These are phyloP conservation scores for Lonicera japonica DNA, from an alignment of 129 eudicot genomes.

Conservation along the genomic window DNA sequence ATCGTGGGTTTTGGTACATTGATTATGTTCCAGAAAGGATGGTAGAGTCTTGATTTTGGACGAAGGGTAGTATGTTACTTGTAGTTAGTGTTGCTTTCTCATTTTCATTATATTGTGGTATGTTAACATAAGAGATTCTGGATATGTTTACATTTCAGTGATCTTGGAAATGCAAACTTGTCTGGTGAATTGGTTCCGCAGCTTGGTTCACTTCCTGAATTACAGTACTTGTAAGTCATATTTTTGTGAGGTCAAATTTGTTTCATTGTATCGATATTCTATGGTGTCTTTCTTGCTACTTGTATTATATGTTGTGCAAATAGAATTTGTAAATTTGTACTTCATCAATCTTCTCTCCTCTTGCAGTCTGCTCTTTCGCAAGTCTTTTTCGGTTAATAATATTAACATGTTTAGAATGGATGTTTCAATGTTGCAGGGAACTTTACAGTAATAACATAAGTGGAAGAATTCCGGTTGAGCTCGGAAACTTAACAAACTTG, in stretches of 20 bases:
- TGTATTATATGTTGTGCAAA: neutral
- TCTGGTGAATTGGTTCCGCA: constrained; percentile 62
- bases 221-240: constrained; percentile 69
- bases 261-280: neutral
- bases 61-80: too few relatives aligned
- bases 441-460: constrained; percentile 63
- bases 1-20: too few relatives aligned
- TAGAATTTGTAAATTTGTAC: neutral
- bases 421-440: constrained; percentile 43
- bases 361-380: neutral
- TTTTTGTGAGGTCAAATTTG: neutral
- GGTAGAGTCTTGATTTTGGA: too few relatives aligned
- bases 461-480: constrained; percentile 65
- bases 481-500: constrained; percentile 64
- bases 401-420: constrained; percentile 1
- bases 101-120: neutral
- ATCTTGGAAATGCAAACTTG: constrained; percentile 80
- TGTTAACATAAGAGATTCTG: neutral
- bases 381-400: neutral
- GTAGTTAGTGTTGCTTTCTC: neutral
- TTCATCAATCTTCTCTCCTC: neutral
- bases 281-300: neutral
- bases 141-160: constrained; percentile 30
- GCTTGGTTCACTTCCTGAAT: constrained; percentile 64
- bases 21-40: too few relatives aligned